Conservation (phyloP, 306 rosid genomes). For the Erythrophleum fordii region DNA sequence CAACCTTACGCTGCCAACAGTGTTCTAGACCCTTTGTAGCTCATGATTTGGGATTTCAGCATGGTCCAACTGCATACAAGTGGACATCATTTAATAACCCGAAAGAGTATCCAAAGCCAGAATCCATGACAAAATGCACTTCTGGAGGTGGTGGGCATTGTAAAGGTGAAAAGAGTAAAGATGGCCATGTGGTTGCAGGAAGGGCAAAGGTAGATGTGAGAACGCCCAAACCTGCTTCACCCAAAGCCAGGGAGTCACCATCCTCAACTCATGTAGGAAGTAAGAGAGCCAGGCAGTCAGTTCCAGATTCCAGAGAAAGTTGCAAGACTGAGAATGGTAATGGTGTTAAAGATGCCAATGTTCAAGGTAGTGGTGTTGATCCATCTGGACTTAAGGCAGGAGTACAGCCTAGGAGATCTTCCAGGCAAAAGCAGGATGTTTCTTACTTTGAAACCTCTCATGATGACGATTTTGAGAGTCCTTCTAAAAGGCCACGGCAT, state of each 20-base stretch:
- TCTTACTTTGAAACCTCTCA: constrained; percentile 40
- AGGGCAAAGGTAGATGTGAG: constrained; percentile 43
- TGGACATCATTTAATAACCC: constrained; percentile 37
- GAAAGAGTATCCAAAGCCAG: constrained; percentile 41
- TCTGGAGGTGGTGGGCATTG: constrained; percentile 39
- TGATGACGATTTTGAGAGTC: constrained; percentile 47
- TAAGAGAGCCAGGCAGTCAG: constrained; percentile 58
- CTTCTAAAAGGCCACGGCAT: constrained; percentile 49
- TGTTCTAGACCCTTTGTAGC: constrained; percentile 62
- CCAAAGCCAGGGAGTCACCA: constrained; percentile 47
- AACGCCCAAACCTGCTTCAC: constrained; percentile 41
- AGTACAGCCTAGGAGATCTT: constrained; percentile 46
- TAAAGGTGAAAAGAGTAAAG: constrained; percentile 47
- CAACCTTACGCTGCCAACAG: constrained; percentile 56
- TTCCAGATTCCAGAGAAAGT: constrained; percentile 45
- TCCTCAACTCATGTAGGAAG: constrained; percentile 42
- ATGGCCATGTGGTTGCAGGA: constrained; percentile 41
- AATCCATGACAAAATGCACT: constrained; percentile 43
- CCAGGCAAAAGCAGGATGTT: constrained; percentile 57
- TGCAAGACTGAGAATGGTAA: constrained; percentile 35
- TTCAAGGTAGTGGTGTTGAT: constrained; percentile 41
- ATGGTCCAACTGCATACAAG: constrained; percentile 36
- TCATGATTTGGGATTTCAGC: constrained; percentile 46
- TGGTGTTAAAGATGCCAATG: constrained; percentile 32
- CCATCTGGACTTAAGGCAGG: constrained; percentile 41